Conservation (phyloP, 768 basidiomycete species). For the Cystofilobasidium macerans region DNA sequence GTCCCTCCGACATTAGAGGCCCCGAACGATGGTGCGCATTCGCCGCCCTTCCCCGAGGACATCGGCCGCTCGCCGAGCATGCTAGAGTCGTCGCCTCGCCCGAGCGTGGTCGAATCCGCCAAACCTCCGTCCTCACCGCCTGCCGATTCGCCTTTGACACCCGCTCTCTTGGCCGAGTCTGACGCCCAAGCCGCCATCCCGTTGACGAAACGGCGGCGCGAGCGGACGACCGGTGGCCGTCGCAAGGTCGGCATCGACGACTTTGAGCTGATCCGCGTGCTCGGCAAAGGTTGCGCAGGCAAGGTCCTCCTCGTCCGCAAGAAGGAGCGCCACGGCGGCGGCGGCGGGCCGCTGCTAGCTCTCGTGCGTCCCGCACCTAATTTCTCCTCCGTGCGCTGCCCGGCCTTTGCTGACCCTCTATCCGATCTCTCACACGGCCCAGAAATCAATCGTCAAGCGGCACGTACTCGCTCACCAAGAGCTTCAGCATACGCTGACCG, state of each 20-base stretch:
- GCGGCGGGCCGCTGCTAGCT: neutral
- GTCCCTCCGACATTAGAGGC: too few relatives aligned
- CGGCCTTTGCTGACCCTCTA: conserved; percentile 54
- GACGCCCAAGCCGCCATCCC: too few relatives aligned
- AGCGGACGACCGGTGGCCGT: neutral
- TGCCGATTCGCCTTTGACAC: too few relatives aligned
- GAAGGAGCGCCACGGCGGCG: neutral
- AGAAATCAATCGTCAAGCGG: conserved; percentile 92
- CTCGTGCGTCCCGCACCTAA: neutral
- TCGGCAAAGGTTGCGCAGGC: conserved; percentile 95
- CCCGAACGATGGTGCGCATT: neutral
- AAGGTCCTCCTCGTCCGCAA: conserved; percentile 50
- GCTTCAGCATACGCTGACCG: conserved; percentile 87
- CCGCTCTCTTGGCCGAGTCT: too few relatives aligned
- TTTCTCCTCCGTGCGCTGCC: conserved; percentile 31
- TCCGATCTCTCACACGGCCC: neutral
- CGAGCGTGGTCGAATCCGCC: too few relatives aligned
- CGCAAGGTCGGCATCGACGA: conserved; percentile 74
- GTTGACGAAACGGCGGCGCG: too few relatives aligned
- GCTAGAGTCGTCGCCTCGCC: neutral
- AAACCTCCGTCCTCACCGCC: too few relatives aligned
- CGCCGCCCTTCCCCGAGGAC: neutral
- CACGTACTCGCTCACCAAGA: conserved; percentile 87
- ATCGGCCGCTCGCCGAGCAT: neutral
- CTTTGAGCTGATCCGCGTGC: conserved; percentile 92